Conservation (phyloP, 1,284 basidiomycete species). For the Puccinia triticina region DNA sequence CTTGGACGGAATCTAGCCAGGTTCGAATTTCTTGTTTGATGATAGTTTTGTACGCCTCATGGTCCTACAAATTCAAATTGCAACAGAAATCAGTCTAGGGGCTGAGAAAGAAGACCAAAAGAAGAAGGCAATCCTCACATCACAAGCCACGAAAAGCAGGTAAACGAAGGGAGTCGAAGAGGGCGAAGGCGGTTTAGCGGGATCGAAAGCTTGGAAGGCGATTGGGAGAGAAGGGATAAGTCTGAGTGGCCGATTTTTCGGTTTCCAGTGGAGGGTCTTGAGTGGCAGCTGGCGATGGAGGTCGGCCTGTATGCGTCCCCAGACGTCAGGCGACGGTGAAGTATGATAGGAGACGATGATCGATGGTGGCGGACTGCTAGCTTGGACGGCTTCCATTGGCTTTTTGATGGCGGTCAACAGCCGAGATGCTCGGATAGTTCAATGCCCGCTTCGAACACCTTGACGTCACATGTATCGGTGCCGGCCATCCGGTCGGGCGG, state of each 20-base stretch:
- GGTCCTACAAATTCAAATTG: conserved; percentile 67
- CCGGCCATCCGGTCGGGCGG: too few relatives aligned
- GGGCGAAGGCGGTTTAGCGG: conserved; percentile 57
- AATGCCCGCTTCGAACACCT: background rate
- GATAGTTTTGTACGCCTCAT: conserved; percentile 76
- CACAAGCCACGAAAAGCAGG: conserved; percentile 80
- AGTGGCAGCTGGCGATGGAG: conserved; percentile 73
- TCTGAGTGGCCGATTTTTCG: conserved; percentile 69
- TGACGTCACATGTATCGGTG: too few relatives aligned
- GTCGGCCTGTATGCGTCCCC: conserved; percentile 66
- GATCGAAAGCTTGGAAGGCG: conserved; percentile 72
- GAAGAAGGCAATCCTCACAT: conserved; percentile 66
- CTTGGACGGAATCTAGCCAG: conserved; percentile 74
- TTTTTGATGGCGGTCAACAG: conserved; percentile 9
- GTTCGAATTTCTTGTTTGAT: conserved; percentile 84
- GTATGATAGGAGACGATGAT: conserved; percentile 49
- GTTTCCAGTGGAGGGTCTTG: conserved; percentile 87
- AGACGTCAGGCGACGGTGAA: conserved; percentile 49
- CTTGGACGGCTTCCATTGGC: conserved; percentile 8
- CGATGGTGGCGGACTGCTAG: conserved; percentile 24
- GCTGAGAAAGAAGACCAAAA: background rate
- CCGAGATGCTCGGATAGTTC: background rate
- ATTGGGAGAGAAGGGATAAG: conserved; percentile 86
- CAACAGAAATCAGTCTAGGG: background rate
- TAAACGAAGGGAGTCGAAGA: conserved; percentile 70